Evolutionary conservation across 2,329 filamentous ascomycete species (phyloP).

Genomic region (Rosellinia necatrix): DNA sequence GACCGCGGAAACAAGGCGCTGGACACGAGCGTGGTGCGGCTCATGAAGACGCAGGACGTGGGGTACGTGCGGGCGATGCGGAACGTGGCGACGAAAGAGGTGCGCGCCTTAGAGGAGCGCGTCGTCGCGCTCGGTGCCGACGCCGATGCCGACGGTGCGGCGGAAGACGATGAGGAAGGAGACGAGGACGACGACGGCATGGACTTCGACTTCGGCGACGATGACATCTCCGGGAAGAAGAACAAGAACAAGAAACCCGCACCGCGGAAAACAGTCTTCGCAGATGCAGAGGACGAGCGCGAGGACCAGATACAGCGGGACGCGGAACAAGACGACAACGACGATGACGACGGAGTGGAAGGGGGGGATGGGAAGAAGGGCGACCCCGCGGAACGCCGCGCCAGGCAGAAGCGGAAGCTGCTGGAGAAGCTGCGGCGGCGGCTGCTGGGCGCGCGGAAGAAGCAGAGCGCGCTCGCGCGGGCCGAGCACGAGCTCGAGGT

Average conservation of each 20-base stretch:
- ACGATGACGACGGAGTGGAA: conserved; percentile 40
- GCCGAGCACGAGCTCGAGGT: conserved; percentile 62
- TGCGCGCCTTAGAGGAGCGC: conserved; percentile 58
- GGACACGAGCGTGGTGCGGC: conserved; percentile 60
- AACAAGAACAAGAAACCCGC: conserved; percentile 34
- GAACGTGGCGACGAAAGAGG: conserved; percentile 63
- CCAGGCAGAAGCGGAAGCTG: conserved; percentile 48
- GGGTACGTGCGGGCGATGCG: conserved; percentile 67
- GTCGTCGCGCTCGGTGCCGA: conserved; percentile 50
- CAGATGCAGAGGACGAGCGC: conserved; percentile 47
- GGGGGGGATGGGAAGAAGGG: conserved; percentile 39
- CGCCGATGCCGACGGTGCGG: conserved; percentile 36
- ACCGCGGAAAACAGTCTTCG: conserved; percentile 55
- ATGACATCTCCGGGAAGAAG: conserved; percentile 26
- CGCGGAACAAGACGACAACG: conserved; percentile 27
- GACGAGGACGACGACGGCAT: conserved; percentile 40
- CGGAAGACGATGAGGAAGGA: conserved; percentile 19
- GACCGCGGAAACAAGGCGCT: conserved; percentile 62
- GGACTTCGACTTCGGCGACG: conserved; percentile 40
- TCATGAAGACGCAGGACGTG: conserved; percentile 72
- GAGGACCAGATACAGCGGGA: conserved; percentile 36
- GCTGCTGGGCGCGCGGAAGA: conserved; percentile 56
- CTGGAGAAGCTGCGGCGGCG: conserved; percentile 52
- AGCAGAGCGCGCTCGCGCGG: conserved; percentile 58
- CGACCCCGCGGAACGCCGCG: conserved; percentile 42